A percentile compares a stretch with the other conserved stretches of the same genome.
Evolutionary conservation across 2,329 filamentous ascomycete genomes (phyloP).

Genomic region (Cadophora sp.): DNA sequence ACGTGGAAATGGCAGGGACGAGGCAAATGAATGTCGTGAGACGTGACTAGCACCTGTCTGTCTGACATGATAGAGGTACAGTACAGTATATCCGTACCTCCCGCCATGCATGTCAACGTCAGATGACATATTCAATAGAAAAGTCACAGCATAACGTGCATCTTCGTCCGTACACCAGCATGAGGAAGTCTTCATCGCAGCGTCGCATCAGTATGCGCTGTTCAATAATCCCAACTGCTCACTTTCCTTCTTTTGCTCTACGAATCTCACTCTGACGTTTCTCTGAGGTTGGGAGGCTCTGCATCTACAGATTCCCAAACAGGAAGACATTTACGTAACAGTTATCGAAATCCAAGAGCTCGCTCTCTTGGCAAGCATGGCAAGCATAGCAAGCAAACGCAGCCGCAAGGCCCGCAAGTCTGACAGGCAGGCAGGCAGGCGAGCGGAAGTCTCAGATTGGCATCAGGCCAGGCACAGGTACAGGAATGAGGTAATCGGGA

Average conservation of each 20-base stretch:
- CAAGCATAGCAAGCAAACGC: background rate
- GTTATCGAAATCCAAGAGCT: background rate
- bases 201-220: background rate
- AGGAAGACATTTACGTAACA: background rate
- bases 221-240: background rate
- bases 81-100: background rate
- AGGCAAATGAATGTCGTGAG: background rate
- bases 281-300: background rate
- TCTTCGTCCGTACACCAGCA: slow-evolving; percentile 9
- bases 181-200: background rate
- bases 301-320: background rate
- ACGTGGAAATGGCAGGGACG: background rate
- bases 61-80: background rate
- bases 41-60: background rate
- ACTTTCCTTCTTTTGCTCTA: too few species aligned
- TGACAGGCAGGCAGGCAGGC: background rate
- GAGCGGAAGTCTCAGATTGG: background rate
- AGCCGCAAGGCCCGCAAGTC: background rate
- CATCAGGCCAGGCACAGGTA: slow-evolving; percentile 12
- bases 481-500: background rate
- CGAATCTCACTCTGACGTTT: background rate
- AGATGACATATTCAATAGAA: background rate
- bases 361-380: background rate
- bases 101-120: background rate
- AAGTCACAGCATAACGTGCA: background rate